These are phyloP conservation scores for Penicillium atrosanguineum DNA, from an alignment of 495 filamentous ascomycete genomes.

Conservation along the genomic window DNA sequence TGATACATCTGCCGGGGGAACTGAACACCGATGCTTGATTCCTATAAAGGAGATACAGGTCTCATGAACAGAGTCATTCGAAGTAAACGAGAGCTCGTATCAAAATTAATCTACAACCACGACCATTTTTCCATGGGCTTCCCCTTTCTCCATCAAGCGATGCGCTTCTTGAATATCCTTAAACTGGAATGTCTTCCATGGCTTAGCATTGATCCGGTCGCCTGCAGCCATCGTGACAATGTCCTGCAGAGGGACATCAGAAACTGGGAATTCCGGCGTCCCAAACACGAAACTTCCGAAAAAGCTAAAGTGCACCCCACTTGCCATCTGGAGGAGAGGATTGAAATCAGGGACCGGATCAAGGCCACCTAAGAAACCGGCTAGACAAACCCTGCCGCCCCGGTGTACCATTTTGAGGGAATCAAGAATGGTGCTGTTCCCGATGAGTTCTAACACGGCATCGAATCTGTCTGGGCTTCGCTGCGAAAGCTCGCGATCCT, in stretches of 20 bases:
- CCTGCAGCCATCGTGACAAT: slow-evolving; percentile 35
- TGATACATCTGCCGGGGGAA: too few relatives aligned
- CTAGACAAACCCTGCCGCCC: slow-evolving; percentile 40
- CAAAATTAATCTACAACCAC: slow-evolving; percentile 13
- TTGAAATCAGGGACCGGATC: slow-evolving; percentile 47
- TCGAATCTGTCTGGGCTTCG: slow-evolving; percentile 31
- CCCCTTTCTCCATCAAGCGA: slow-evolving; percentile 26
- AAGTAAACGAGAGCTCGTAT: too few relatives aligned
- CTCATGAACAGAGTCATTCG: too few relatives aligned
- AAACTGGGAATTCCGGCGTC: slow-evolving; percentile 38
- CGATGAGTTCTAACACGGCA: slow-evolving; percentile 41
- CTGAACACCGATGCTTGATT: too few relatives aligned
- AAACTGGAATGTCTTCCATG: slow-evolving; percentile 29
- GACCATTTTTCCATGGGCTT: slow-evolving; percentile 39
- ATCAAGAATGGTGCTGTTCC: slow-evolving; percentile 43
- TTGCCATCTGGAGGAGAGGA: slow-evolving; percentile 45
- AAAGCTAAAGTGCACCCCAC: slow-evolving; percentile 50
- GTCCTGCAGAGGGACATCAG: slow-evolving; percentile 40
- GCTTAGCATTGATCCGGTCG: slow-evolving; percentile 27
- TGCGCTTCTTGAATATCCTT: slow-evolving; percentile 37
- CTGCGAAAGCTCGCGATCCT: slow-evolving; percentile 20
- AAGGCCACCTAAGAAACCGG: slow-evolving; percentile 46
- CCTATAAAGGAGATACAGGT: too few relatives aligned
- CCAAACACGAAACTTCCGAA: slow-evolving; percentile 46
- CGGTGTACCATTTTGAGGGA: slow-evolving; percentile 31